Evolutionary conservation across 352 stramenopile genomes (phyloP).

Genomic region (Saprolegnia diclina): DNA sequence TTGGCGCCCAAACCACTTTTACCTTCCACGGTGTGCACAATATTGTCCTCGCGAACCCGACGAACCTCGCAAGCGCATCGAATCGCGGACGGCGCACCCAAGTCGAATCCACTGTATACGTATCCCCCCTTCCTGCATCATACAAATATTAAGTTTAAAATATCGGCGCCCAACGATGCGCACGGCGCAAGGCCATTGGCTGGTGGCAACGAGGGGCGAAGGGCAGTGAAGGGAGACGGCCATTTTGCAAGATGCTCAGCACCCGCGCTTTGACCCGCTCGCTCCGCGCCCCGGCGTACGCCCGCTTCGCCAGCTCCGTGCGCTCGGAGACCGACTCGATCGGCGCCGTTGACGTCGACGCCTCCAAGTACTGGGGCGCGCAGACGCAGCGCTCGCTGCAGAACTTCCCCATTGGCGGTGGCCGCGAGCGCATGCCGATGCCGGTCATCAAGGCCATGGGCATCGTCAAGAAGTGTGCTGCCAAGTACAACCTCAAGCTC

Average conservation of each 20-base stretch:
- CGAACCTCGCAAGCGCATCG: too few relatives aligned
- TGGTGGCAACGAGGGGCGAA: neutral
- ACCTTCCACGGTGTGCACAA: too few relatives aligned
- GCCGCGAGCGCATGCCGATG: constrained; percentile 88
- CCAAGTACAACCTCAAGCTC: constrained; percentile 86
- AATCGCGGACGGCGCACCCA: too few relatives aligned
- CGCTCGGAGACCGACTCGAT: constrained; percentile 64
- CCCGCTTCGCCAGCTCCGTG: constrained; percentile 13
- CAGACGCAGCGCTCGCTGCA: constrained; percentile 93
- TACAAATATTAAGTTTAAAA: too few relatives aligned
- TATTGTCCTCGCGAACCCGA: too few relatives aligned
- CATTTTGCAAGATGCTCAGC: constrained; percentile 7
- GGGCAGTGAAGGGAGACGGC: neutral
- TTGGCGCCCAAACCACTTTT: too few relatives aligned
- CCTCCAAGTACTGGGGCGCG: constrained; percentile 86
- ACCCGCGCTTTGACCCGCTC: constrained; percentile 9
- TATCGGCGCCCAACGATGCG: too few relatives aligned
- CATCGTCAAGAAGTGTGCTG: constrained; percentile 94
- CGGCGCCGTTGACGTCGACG: constrained; percentile 72
- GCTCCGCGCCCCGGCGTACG: neutral
- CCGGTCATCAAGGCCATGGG: constrained; percentile 91
- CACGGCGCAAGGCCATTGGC: neutral
- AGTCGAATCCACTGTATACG: too few relatives aligned
- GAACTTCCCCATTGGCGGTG: constrained; percentile 94
- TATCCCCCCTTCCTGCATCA: too few relatives aligned